Evolutionary conservation across 2,329 filamentous ascomycete species (phyloP).

Genomic region (Sporothrix curviconia): DNA sequence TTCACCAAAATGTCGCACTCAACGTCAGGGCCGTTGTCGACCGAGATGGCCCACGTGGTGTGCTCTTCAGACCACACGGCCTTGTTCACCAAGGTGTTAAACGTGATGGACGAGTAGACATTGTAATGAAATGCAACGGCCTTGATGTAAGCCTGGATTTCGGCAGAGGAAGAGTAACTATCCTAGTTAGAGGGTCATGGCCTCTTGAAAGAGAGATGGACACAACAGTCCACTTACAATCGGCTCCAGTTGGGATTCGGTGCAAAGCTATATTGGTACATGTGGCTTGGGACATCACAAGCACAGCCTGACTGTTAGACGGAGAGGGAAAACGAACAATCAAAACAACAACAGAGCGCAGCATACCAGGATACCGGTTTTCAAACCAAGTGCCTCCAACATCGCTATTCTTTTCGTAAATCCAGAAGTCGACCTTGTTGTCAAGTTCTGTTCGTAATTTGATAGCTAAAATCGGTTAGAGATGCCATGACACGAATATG

Average conservation of each 20-base stretch:
- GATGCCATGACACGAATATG: too few relatives aligned
- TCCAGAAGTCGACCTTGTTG: too few relatives aligned
- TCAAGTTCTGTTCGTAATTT: too few relatives aligned
- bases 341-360: too few relatives aligned
- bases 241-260: constrained; percentile 1
- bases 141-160: constrained; percentile 26
- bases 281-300: constrained; percentile 40
- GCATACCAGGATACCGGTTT: constrained; percentile 39
- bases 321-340: too few relatives aligned
- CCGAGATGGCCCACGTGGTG: constrained; percentile 36
- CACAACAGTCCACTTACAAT: background rate
- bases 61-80: constrained; percentile 22
- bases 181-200: background rate
- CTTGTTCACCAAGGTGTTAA: background rate
- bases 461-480: too few relatives aligned
- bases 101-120: constrained; percentile 35
- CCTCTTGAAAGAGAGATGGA: background rate
- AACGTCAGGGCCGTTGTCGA: constrained; percentile 25
- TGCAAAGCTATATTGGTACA: background rate
- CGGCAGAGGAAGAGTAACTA: constrained; percentile 5
- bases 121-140: constrained; percentile 23
- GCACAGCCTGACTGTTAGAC: constrained; percentile 39
- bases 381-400: constrained; percentile 54
- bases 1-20: constrained; percentile 32
- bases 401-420: constrained; percentile 51